Evolutionary conservation across 2,329 filamentous ascomycete genomes (phyloP), one percentile per base, ranked within the genome.

Genomic region (Dactylellina haptotyla): DNA sequence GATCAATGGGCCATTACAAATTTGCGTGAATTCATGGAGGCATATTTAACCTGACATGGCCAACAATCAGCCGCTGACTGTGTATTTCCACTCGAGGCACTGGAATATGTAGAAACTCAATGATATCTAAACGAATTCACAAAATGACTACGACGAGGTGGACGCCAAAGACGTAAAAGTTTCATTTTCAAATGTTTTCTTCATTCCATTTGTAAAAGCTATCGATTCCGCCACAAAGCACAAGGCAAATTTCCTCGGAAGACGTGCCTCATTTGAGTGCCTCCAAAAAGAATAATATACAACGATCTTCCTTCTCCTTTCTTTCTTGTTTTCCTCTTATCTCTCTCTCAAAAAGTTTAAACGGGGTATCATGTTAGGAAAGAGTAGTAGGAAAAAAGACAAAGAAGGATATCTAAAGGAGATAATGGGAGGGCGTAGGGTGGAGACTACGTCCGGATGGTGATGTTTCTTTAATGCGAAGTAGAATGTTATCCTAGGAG

Each of bases 381-480:
- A 30, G 14, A 4, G 18, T 14, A 32, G 4, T 28, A 51, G 26
- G n/a, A 51, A 54, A 45, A 45, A 45, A 16, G 5, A n/a, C 41
- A 45, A 45, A 45, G 12, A 45, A 45, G 6, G 16, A 20, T 45
- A 20, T 34, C 6, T 14, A 34, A 34, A 34, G 14, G 32, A 6
- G 32, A 34, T 34, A 34, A 48, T 10, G 10, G 45, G 25, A 28
- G 67, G 67, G 65, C 67, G 59, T 54, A 59, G 67, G 67, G 45
- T 48, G 67, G 14, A 64, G 67, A 18, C 67, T 72, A 72, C 67
- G 37, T 72, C 67, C 67, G 23, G 67, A 18, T 25, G n/a, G 37
- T 32, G 26, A 23, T 53, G 34, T 59, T n/a, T n/a, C n/a, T n/a
- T n/a, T n/a, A n/a, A n/a, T n/a, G n/a, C 14, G 56, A 18, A 18